phyloP scores from a whole-genome alignment of 768 basidiomycete genomes.

The Suillus sp. region DNA sequence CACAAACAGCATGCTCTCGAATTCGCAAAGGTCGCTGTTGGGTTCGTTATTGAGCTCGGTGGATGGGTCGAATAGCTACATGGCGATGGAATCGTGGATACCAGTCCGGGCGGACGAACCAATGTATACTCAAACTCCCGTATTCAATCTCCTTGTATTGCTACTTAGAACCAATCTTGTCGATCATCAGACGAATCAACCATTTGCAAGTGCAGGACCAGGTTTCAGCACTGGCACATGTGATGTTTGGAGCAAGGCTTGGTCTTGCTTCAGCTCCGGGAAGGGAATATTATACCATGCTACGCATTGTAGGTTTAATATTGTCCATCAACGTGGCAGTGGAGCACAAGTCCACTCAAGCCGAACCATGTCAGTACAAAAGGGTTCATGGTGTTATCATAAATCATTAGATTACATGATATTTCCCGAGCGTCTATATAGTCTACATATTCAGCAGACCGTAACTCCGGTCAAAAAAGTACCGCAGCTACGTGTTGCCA shows the following conservation, averaged over 20 bases:
- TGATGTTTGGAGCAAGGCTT: background rate
- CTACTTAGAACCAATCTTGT: background rate
- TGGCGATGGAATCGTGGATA: background rate
- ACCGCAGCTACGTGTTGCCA: conserved; percentile 49
- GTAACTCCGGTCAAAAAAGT: conserved; percentile 45
- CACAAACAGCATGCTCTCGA: conserved; percentile 56
- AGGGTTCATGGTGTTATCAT: background rate
- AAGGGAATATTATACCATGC: no score
- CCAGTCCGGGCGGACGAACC: background rate
- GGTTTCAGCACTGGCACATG: background rate
- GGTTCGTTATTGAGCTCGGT: conserved; percentile 55
- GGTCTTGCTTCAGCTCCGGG: background rate
- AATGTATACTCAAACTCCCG: background rate
- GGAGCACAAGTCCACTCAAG: background rate
- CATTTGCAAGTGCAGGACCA: background rate
- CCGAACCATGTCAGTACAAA: background rate
- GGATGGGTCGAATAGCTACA: conserved; percentile 21
- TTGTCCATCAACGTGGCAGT: background rate
- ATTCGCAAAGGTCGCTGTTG: conserved; percentile 61
- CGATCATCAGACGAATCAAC: background rate
- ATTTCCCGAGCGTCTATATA: background rate
- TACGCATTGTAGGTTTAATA: background rate
- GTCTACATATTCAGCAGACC: background rate
- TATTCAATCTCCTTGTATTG: background rate
- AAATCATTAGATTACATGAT: background rate